Conservation (phyloP, 306 rosid genomes). For the Castanea sativa region DNA sequence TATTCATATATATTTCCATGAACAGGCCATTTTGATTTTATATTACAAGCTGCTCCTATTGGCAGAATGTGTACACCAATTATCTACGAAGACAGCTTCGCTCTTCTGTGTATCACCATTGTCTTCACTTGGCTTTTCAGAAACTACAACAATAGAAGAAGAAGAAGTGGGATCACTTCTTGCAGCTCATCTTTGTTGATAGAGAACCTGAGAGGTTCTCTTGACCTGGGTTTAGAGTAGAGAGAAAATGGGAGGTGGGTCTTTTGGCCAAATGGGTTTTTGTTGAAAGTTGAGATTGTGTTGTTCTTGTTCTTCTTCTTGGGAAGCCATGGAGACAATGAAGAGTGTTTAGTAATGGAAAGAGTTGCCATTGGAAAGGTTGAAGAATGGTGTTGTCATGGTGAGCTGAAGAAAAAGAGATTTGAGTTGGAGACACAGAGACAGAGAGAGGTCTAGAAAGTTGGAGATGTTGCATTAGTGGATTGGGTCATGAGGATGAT, state of each 20-base stretch:
- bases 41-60: too few relatives aligned
- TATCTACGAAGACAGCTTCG: neutral
- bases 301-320: slow-evolving; percentile 4
- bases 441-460: slow-evolving; percentile 24
- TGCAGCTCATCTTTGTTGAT: slow-evolving; percentile 33
- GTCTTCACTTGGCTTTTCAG: slow-evolving; percentile 24
- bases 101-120: slow-evolving; percentile 4
- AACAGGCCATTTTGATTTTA: too few relatives aligned
- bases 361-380: slow-evolving; percentile 53
- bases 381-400: neutral
- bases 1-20: too few relatives aligned
- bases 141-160: slow-evolving; percentile 33
- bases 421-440: neutral
- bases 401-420: slow-evolving; percentile 1
- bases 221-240: slow-evolving; percentile 15
- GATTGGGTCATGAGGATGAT: neutral
- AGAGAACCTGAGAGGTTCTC: slow-evolving; percentile 31
- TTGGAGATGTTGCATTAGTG: slow-evolving; percentile 32
- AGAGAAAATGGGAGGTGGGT: slow-evolving; percentile 27
- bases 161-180: slow-evolving; percentile 28
- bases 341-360: slow-evolving; percentile 26
- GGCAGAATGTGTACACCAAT: too few relatives aligned
- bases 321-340: slow-evolving; percentile 19
- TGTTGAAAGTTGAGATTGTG: slow-evolving; percentile 10
- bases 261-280: neutral